phyloP scores from a whole-genome alignment of 2,329 filamentous ascomycete species.

The Alternaria tenuissima region DNA sequence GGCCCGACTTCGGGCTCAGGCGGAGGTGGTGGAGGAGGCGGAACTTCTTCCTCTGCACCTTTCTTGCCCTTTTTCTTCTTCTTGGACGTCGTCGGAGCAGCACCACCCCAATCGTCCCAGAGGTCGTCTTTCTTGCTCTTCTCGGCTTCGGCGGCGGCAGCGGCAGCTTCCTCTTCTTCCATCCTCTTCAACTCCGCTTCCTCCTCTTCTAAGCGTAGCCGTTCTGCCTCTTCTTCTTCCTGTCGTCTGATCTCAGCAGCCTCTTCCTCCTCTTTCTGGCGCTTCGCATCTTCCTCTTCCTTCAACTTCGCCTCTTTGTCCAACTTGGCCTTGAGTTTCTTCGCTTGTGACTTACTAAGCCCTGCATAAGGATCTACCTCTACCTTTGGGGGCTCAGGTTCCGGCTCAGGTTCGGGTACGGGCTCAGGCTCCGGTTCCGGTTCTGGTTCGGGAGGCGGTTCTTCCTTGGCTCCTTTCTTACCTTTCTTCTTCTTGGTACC shows the following conservation, averaged over 20 bases:
- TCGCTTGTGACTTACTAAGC: conserved; percentile 41
- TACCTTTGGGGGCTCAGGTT: conserved; percentile 49
- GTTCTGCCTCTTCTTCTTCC: conserved; percentile 42
- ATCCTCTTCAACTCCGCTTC: conserved; percentile 33
- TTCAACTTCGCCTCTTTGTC: conserved; percentile 35
- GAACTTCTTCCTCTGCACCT: conserved; percentile 33
- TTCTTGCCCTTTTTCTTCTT: conserved; percentile 48
- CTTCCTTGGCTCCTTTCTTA: conserved; percentile 34
- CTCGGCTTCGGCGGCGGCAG: conserved; percentile 31
- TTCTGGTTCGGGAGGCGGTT: conserved; percentile 26
- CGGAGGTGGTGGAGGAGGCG: conserved; percentile 47
- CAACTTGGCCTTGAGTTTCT: conserved; percentile 49
- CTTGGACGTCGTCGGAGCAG: conserved; percentile 34
- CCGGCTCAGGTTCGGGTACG: conserved; percentile 8
- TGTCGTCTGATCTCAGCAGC: conserved; percentile 28
- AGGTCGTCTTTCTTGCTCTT: conserved; percentile 47
- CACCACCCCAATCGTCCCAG: conserved; percentile 45
- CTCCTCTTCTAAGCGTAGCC: conserved; percentile 33
- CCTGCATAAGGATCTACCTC: conserved; percentile 47
- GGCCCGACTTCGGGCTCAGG: conserved; percentile 42
- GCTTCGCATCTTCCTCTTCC: conserved; percentile 27
- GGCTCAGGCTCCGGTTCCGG: conserved; percentile 27
- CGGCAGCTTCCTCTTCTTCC: conserved; percentile 37
- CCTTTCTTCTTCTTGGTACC: conserved; percentile 42
- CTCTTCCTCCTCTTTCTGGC: conserved; percentile 31